These are phyloP conservation scores for Eutrema japonicum DNA, from an alignment of 345 rosid genomes.

Conservation along the genomic window DNA sequence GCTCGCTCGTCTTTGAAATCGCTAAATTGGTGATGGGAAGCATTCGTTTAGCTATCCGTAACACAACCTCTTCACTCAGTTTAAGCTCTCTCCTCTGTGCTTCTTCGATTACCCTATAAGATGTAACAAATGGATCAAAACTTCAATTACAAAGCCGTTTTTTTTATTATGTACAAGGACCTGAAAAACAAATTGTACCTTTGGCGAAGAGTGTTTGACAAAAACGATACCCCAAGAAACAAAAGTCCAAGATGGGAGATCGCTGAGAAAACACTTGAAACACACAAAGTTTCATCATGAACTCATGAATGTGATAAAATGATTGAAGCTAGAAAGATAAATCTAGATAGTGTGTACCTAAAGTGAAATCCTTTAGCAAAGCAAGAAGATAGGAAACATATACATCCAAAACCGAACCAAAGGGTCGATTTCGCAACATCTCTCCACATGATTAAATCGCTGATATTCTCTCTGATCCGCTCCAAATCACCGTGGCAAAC, in stretches of 20 bases:
- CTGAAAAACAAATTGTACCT: constrained; percentile 46
- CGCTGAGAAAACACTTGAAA: constrained; percentile 67
- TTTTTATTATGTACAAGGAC: neutral
- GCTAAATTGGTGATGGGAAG: constrained; percentile 83
- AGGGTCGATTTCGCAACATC: constrained; percentile 83
- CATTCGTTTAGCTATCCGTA: constrained; percentile 60
- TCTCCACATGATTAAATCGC: constrained; percentile 80
- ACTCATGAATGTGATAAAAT: constrained; percentile 2
- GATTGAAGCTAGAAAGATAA: constrained; percentile 11
- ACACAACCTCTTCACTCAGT: constrained; percentile 74
- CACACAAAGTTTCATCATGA: constrained; percentile 21
- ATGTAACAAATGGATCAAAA: constrained; percentile 17
- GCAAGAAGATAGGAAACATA: constrained; percentile 83
- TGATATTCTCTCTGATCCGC: constrained; percentile 52
- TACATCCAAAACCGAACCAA: constrained; percentile 87
- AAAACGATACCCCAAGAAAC: constrained; percentile 74
- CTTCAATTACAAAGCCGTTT: neutral
- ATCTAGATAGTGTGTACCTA: constrained; percentile 50
- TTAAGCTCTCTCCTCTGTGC: constrained; percentile 46
- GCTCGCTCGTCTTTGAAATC: constrained; percentile 61
- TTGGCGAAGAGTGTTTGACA: constrained; percentile 73
- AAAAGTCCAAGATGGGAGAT: constrained; percentile 82
- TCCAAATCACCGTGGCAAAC: constrained; percentile 60
- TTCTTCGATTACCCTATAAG: constrained; percentile 54
- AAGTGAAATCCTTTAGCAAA: constrained; percentile 75